Conservation (phyloP, 208 protist genomes). For the Angomonas ambiguus region DNA sequence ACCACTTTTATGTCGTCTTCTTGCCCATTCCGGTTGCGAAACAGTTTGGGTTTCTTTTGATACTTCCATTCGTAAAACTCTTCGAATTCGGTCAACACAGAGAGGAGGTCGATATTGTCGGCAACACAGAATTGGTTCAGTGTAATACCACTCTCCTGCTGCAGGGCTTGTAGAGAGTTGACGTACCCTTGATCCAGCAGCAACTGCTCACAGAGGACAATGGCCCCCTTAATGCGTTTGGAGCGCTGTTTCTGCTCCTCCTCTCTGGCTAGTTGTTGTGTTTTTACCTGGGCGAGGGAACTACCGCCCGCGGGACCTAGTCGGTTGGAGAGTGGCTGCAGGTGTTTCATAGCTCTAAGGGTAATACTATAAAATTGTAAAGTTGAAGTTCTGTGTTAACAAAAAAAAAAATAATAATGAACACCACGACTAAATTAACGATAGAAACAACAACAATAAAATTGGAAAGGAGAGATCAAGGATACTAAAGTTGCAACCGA, state of each 20-base stretch:
- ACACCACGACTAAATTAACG: too few relatives aligned
- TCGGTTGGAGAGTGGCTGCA: slow-evolving; percentile 76
- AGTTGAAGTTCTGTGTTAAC: neutral
- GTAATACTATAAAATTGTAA: neutral
- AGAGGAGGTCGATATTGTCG: slow-evolving; percentile 89
- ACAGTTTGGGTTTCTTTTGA: slow-evolving; percentile 78
- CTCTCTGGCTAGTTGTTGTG: slow-evolving; percentile 73
- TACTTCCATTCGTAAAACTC: slow-evolving; percentile 87
- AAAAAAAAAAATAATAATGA: slow-evolving; percentile 8
- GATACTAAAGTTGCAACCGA: too few relatives aligned
- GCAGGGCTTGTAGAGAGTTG: slow-evolving; percentile 60
- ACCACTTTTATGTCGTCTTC: slow-evolving; percentile 19
- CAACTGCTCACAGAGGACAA: slow-evolving; percentile 83
- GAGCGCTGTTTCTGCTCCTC: slow-evolving; percentile 70
- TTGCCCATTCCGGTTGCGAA: slow-evolving; percentile 34
- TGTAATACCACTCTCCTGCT: slow-evolving; percentile 77
- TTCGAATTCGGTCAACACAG: slow-evolving; percentile 79
- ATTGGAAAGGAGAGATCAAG: neutral
- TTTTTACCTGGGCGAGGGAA: slow-evolving; percentile 72
- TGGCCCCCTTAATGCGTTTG: slow-evolving; percentile 65
- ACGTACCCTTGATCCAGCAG: slow-evolving; percentile 83
- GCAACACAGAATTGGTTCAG: slow-evolving; percentile 64
- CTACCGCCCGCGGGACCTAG: slow-evolving; percentile 50
- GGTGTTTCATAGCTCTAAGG: slow-evolving; percentile 3
- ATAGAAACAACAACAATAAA: slow-evolving; percentile 1